Evolutionary conservation across 2,329 filamentous ascomycete genomes (phyloP).

Genomic region (Fusarium anthophilum): DNA sequence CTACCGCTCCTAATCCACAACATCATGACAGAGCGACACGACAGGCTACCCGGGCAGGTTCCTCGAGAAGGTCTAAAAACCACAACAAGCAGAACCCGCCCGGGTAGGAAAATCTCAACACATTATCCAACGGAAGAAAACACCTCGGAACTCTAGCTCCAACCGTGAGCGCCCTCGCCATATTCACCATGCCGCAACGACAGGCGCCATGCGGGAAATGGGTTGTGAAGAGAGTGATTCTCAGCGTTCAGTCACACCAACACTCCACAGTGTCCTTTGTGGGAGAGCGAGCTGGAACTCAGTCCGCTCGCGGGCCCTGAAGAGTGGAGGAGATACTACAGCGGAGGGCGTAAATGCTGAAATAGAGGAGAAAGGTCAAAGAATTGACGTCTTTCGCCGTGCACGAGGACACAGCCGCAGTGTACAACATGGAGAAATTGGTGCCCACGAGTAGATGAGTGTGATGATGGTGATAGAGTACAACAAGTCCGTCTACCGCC

Average conservation of each 20-base stretch:
- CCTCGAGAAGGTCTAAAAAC: background rate
- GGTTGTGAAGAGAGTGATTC: slow-evolving; percentile 19
- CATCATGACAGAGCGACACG: background rate
- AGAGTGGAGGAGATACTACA: background rate
- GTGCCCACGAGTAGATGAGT: background rate
- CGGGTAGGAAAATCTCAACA: background rate
- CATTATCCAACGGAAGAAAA: slow-evolving; percentile 38
- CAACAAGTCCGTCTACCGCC: background rate
- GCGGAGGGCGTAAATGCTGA: too few relatives aligned
- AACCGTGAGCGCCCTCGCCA: slow-evolving; percentile 8
- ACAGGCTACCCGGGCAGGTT: background rate
- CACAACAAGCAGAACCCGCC: background rate
- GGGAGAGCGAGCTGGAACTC: background rate
- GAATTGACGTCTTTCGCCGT: background rate
- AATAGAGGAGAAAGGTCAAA: background rate
- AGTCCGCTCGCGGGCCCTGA: background rate
- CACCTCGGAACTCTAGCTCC: slow-evolving; percentile 26
- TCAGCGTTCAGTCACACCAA: slow-evolving; percentile 47
- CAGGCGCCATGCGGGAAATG: slow-evolving; percentile 46
- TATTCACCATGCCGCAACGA: slow-evolving; percentile 50
- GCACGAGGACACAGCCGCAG: background rate
- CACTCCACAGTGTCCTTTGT: too few relatives aligned
- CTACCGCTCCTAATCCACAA: background rate
- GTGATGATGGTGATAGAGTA: background rate
- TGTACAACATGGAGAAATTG: background rate